Percentiles rank a stretch among this genome's conserved stretches.
These are phyloP conservation scores for Atkinsonella texensis DNA, from an alignment of 2,329 filamentous ascomycete species.

Conservation along the genomic window DNA sequence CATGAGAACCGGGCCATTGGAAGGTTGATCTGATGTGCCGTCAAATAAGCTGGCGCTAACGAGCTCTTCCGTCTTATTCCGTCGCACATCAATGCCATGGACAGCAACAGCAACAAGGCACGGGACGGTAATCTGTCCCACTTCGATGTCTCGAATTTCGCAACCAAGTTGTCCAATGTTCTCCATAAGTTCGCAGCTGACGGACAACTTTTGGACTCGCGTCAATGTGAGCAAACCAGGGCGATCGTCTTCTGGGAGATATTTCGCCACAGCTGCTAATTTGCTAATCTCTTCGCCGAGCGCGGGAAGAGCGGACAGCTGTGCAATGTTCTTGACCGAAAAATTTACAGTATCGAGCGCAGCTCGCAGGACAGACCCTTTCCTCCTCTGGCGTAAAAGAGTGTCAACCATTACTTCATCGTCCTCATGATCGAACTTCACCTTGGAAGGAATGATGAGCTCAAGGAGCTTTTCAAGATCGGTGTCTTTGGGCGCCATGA, in stretches of 20 bases:
- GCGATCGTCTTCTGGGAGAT: conserved; percentile 88
- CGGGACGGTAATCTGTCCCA: conserved; percentile 75
- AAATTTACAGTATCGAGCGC: conserved; percentile 53
- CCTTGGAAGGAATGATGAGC: conserved; percentile 81
- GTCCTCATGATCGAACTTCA: conserved; percentile 73
- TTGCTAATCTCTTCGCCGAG: conserved; percentile 71
- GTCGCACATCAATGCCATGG: conserved; percentile 44
- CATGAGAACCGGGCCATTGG: conserved; percentile 53
- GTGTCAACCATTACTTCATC: conserved; percentile 95
- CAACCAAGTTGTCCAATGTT: conserved; percentile 54
- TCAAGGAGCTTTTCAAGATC: conserved; percentile 76
- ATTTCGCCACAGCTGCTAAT: conserved; percentile 81
- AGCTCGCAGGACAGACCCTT: conserved; percentile 70
- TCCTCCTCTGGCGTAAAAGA: conserved; percentile 70
- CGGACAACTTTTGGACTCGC: conserved; percentile 50
- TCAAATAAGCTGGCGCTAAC: conserved; percentile 39
- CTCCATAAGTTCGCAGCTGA: conserved; percentile 51
- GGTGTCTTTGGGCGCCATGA: conserved; percentile 58
- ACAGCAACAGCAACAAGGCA: conserved; percentile 71
- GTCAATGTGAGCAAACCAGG: conserved; percentile 73
- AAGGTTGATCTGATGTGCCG: conserved; percentile 15
- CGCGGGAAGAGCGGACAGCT: conserved; percentile 54
- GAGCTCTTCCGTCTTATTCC: conserved; percentile 60
- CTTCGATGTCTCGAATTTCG: conserved; percentile 50
- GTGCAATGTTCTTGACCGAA: conserved; percentile 48